Conservation (phyloP, 306 rosid species). For the Delonix regia region DNA sequence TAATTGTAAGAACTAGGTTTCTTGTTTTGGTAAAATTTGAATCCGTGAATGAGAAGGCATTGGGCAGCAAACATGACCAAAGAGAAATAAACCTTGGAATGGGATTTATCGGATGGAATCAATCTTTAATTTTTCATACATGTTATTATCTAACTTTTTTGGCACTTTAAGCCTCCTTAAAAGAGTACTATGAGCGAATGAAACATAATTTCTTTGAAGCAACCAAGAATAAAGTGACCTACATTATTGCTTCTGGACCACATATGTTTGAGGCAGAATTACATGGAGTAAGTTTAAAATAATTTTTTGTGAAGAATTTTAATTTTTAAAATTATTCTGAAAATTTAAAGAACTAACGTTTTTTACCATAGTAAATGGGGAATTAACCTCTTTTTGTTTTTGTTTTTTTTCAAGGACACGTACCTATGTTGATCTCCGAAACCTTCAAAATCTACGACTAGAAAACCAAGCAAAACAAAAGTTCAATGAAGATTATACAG, state of each 20-base stretch:
- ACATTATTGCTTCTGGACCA: constrained; percentile 6
- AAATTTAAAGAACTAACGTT: no score
- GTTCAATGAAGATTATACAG: not conserved
- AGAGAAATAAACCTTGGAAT: constrained; percentile 6
- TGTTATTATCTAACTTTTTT: constrained; percentile 33
- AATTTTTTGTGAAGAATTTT: no score
- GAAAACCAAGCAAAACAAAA: not conserved
- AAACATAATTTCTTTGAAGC: constrained; percentile 6
- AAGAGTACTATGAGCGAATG: not conserved
- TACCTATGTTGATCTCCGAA: not conserved
- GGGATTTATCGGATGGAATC: not conserved
- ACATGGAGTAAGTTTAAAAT: no score
- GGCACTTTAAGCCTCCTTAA: constrained; percentile 31
- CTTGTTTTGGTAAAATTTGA: not conserved
- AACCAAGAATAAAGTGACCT: constrained; percentile 36
- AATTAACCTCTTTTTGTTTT: not conserved
- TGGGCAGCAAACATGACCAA: not conserved
- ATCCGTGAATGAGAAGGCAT: not conserved
- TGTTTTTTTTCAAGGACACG: not conserved
- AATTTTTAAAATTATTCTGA: no score
- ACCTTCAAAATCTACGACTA: not conserved
- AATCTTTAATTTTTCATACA: not conserved
- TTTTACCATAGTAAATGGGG: no score
- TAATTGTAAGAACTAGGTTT: not conserved
- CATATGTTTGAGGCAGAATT: not conserved